Evolutionary conservation across 129 eudicot genomes (phyloP), one percentile per base, ranked within the genome.

Genomic region (Heracleum sosnowskyi): DNA sequence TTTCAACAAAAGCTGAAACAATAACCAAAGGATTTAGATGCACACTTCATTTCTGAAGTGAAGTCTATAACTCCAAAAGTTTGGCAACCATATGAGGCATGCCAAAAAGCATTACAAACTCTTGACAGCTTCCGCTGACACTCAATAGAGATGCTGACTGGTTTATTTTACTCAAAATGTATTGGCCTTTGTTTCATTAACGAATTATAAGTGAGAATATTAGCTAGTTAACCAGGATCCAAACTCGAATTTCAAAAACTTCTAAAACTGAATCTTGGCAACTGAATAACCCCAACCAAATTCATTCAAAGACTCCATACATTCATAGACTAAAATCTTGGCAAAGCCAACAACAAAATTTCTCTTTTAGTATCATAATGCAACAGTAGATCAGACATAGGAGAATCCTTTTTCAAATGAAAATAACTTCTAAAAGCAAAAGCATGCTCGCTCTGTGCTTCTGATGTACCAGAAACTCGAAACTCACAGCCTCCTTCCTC

Each of bases 401-500:
- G 68, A 60, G 17, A 60, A 60, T 60, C 68, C 68, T n/a, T 60
- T 60, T 9, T 34, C 68, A 60, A 60, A 60, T 60, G 33, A 60
- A 3, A 26, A 57, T 57, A 57, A 57, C 66, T 57, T n/a, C 66
- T 57, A 57, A 57, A 60, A 60, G 33, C 33, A 60, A 60, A 60
- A n/a, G 68, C 33, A 60, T n/a, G 62, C 34, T 60, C 11, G 33
- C 34, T 60, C 68, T n/a, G 33, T 60, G 33, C 33, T 60, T 33
- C 46, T 60, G 68, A 1, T 9, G 31, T 28, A 26, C 33, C 33
- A 60, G 68, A 36, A 57, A n/a, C n/a, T 71, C 75, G 68, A 36
- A 57, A n/a, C n/a, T 71, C 75, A 86, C 72, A 86, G 84, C 87
- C 90, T 86, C 75, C 90, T 81, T 86, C 90, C 90, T 42, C 90